These are phyloP conservation scores for Linnemannia hyalina DNA, from an alignment of 192 early-diverging fungal genomes.

Conservation along the genomic window DNA sequence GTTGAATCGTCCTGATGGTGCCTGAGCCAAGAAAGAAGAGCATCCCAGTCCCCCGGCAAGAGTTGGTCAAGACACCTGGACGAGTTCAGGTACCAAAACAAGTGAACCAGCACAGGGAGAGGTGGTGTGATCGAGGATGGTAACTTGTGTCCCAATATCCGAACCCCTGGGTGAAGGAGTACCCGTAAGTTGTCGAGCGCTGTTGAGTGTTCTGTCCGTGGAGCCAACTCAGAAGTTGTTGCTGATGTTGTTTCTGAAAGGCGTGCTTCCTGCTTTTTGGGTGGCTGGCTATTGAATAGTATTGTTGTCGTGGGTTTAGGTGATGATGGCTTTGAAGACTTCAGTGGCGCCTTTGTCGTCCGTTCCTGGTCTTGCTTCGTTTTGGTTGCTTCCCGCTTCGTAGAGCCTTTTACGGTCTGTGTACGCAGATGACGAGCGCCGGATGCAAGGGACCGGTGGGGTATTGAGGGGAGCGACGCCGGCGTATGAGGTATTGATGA, in stretches of 20 bases:
- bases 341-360: background rate
- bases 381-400: background rate
- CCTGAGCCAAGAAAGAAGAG: constrained; percentile 33
- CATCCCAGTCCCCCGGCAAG: constrained; percentile 29
- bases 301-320: background rate
- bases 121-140: constrained; percentile 44
- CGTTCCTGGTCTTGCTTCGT: background rate
- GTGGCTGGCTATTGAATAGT: background rate
- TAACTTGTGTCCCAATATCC: constrained; percentile 8
- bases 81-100: constrained; percentile 12
- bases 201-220: background rate
- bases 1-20: constrained; percentile 14
- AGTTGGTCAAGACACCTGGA: constrained; percentile 4
- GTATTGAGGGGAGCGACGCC: background rate
- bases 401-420: background rate
- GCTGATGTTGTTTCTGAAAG: background rate
- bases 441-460: background rate
- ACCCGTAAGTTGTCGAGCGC: constrained; percentile 31
- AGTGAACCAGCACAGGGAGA: constrained; percentile 16
- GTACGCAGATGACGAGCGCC: background rate
- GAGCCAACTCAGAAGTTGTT: background rate
- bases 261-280: background rate
- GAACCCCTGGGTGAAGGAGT: constrained; percentile 23
- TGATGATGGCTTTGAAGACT: background rate
- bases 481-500: constrained; percentile 3